These are phyloP conservation scores for Lanmaoa pseudosensibilis DNA, from an alignment of 768 basidiomycete species.

Conservation along the genomic window DNA sequence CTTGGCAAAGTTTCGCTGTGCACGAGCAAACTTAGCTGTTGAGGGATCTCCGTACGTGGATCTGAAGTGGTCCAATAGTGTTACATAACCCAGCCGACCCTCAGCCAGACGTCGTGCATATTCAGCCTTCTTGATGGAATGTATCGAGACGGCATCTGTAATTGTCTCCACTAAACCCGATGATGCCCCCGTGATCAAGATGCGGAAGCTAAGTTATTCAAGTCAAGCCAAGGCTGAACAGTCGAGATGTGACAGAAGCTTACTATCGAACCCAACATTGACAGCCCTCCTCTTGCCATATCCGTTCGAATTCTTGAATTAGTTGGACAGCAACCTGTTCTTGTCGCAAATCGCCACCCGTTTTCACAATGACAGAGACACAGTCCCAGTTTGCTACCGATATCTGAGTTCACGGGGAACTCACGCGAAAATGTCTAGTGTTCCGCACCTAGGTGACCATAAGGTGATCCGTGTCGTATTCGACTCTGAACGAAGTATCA, in stretches of 20 bases:
- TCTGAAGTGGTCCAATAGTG: conserved; percentile 88
- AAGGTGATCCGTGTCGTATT: conserved; percentile 91
- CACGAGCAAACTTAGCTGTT: conserved; percentile 83
- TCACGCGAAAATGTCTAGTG: conserved; percentile 14
- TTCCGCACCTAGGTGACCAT: conserved; percentile 82
- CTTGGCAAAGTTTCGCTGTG: conserved; percentile 92
- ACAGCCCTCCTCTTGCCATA: conserved; percentile 94
- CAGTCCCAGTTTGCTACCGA: conserved; percentile 76
- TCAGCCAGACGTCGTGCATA: conserved; percentile 86
- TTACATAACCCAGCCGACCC: conserved; percentile 83
- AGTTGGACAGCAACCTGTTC: conserved; percentile 97
- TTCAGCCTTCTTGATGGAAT: conserved; percentile 99
- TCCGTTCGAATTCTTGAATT: conserved; percentile 87
- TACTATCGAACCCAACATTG: conserved; percentile 94
- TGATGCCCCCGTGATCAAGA: conserved; percentile 88
- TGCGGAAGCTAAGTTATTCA: conserved; percentile 74
- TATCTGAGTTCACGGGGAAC: conserved; percentile 8
- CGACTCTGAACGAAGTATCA: conserved; percentile 50
- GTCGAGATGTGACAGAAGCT: conserved; percentile 23
- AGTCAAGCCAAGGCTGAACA: neutral
- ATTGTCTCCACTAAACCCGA: conserved; percentile 98
- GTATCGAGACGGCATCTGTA: conserved; percentile 96
- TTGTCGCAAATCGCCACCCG: conserved; percentile 93
- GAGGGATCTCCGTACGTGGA: conserved; percentile 87
- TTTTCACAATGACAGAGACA: conserved; percentile 97